phyloP scores from a whole-genome alignment of 192 early-diverging fungal species.

The Spinellus fusiger region DNA sequence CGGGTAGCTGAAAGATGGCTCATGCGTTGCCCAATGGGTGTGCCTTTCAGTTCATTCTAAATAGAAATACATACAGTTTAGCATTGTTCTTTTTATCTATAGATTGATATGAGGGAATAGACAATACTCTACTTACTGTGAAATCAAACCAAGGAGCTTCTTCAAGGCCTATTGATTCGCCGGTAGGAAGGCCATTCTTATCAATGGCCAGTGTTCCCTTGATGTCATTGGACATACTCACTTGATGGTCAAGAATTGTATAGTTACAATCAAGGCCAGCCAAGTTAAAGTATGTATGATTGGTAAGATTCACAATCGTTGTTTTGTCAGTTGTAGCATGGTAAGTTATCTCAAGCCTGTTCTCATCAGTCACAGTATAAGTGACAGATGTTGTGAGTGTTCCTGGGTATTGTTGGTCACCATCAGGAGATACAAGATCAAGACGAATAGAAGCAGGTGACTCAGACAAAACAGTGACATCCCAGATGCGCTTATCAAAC shows the following conservation, averaged over 20 bases:
- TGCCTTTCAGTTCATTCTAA: slow-evolving; percentile 9
- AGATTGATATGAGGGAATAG: background rate
- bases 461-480: slow-evolving; percentile 32
- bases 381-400: slow-evolving; percentile 49
- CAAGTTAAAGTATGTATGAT: slow-evolving; percentile 88
- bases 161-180: slow-evolving; percentile 41
- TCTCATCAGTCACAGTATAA: slow-evolving; percentile 52
- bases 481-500: slow-evolving; percentile 68
- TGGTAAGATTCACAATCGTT: slow-evolving; percentile 73
- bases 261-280: slow-evolving; percentile 52
- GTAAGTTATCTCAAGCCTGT: slow-evolving; percentile 47
- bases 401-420: slow-evolving; percentile 80
- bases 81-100: background rate
- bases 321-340: slow-evolving; percentile 38
- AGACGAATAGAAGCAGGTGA: slow-evolving; percentile 51
- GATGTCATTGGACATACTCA: slow-evolving; percentile 38
- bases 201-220: slow-evolving; percentile 51
- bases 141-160: slow-evolving; percentile 50
- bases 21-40: slow-evolving; percentile 45
- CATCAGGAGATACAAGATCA: slow-evolving; percentile 53
- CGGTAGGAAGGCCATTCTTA: slow-evolving; percentile 64
- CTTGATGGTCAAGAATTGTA: slow-evolving; percentile 48
- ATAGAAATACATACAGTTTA: background rate
- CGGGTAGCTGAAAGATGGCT: slow-evolving; percentile 43
- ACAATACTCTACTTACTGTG: slow-evolving; percentile 19